Evolutionary conservation across 108 stramenopile species (phyloP).

Genomic region (Pinguiococcus pyrenoidosus): DNA sequence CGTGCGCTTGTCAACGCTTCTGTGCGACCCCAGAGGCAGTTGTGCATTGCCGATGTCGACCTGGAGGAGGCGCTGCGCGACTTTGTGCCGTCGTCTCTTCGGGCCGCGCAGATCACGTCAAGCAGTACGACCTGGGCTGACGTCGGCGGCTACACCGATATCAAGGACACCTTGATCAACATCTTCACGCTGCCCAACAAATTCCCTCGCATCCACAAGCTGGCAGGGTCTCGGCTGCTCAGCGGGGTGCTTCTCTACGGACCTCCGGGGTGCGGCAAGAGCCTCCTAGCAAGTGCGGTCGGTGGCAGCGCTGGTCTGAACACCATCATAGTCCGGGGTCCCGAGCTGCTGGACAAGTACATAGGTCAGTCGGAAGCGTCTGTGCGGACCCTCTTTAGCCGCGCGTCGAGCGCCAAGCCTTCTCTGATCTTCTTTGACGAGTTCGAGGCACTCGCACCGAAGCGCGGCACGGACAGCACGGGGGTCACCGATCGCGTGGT

Average conservation of each 20-base stretch:
- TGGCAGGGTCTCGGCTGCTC: constrained; percentile 48
- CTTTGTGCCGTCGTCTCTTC: constrained; percentile 18
- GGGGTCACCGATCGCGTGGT: constrained; percentile 95
- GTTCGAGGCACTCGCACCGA: constrained; percentile 80
- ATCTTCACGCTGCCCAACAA: constrained; percentile 14
- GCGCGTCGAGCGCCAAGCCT: constrained; percentile 69
- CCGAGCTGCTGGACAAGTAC: constrained; percentile 91
- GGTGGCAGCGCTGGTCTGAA: constrained; percentile 64
- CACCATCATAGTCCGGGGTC: constrained; percentile 72
- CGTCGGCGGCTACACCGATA: constrained; percentile 23
- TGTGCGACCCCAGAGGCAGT: background rate
- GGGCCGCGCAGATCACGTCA: constrained; percentile 3
- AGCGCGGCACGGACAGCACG: constrained; percentile 79
- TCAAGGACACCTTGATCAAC: background rate
- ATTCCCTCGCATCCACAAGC: constrained; percentile 24
- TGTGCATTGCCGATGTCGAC: background rate
- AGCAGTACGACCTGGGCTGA: constrained; percentile 22
- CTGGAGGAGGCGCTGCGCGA: constrained; percentile 18
- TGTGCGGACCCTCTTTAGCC: constrained; percentile 71
- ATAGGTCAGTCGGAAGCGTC: constrained; percentile 94
- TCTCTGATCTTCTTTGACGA: constrained; percentile 89
- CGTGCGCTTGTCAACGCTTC: constrained; percentile 2
- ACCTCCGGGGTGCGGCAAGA: constrained; percentile 88
- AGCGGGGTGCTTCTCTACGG: constrained; percentile 85
- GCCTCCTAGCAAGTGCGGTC: constrained; percentile 64